These are phyloP conservation scores for Phytophthora syringae DNA, from an alignment of 352 stramenopile species.

Conservation along the genomic window DNA sequence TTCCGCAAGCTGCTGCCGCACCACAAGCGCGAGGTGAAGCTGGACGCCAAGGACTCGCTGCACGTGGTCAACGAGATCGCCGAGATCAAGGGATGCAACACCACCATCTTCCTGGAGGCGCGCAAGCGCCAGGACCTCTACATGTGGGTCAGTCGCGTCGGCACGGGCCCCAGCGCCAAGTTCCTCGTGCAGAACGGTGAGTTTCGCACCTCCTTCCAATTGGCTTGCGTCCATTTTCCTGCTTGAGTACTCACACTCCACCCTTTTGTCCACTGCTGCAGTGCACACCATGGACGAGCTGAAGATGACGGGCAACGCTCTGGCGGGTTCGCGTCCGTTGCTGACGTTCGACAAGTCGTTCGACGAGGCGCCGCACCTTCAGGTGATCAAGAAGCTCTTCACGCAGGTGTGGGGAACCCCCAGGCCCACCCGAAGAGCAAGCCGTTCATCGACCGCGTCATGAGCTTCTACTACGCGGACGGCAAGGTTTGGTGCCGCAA, in stretches of 20 bases:
- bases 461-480: slow-evolving; percentile 96
- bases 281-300: slow-evolving; percentile 99
- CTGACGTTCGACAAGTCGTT: slow-evolving; percentile 98
- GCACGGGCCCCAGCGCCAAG: slow-evolving; percentile 96
- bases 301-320: slow-evolving; percentile 99
- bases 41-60: slow-evolving; percentile 95
- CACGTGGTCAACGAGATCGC: slow-evolving; percentile 98
- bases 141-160: slow-evolving; percentile 97
- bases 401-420: slow-evolving; percentile 96
- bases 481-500: slow-evolving; percentile 99
- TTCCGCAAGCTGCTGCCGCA: slow-evolving; percentile 98
- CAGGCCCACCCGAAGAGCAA: slow-evolving; percentile 99
- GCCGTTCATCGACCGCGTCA: slow-evolving; percentile 99
- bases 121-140: slow-evolving; percentile 99
- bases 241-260: too few relatives aligned
- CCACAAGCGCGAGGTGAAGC: slow-evolving; percentile 99
- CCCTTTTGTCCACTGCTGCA: slow-evolving; percentile 17
- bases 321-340: slow-evolving; percentile 96
- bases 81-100: slow-evolving; percentile 98
- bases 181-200: slow-evolving; percentile 98
- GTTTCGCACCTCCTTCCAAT: too few relatives aligned
- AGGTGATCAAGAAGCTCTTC: slow-evolving; percentile 98
- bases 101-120: slow-evolving; percentile 96
- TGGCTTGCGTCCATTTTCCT: too few relatives aligned
- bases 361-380: slow-evolving; percentile 90